Conservation (phyloP, 2,329 filamentous ascomycete genomes). For the Tothia fuscella region DNA sequence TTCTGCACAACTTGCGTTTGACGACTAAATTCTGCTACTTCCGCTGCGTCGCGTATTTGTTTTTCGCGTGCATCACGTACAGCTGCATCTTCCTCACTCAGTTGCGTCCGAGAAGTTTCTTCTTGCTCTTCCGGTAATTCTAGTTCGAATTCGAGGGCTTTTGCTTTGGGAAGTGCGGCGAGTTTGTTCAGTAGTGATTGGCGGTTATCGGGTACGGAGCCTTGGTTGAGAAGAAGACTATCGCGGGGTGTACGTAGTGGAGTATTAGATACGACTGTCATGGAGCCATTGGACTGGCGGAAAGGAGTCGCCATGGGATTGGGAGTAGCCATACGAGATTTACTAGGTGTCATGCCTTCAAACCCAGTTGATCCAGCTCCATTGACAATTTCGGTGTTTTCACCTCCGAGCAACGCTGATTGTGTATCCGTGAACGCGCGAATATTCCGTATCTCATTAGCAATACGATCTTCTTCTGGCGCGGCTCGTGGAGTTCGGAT, state of each 20-base stretch:
- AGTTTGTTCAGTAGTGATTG: slow-evolving; percentile 60
- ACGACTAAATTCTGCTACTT: slow-evolving; percentile 60
- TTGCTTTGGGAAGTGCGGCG: slow-evolving; percentile 79
- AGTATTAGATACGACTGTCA: slow-evolving; percentile 54
- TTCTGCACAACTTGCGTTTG: slow-evolving; percentile 88
- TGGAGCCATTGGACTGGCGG: slow-evolving; percentile 50
- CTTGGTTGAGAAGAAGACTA: slow-evolving; percentile 69
- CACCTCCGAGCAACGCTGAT: slow-evolving; percentile 82
- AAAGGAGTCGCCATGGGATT: slow-evolving; percentile 92
- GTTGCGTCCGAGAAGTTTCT: slow-evolving; percentile 46
- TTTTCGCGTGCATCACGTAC: slow-evolving; percentile 63
- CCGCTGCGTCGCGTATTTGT: slow-evolving; percentile 48
- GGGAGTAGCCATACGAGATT: slow-evolving; percentile 74
- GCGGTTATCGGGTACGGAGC: slow-evolving; percentile 61
- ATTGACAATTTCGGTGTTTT: slow-evolving; percentile 82
- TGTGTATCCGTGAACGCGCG: slow-evolving; percentile 85
- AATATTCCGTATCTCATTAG: slow-evolving; percentile 93
- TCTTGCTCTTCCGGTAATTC: slow-evolving; percentile 75
- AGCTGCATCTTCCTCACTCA: slow-evolving; percentile 48
- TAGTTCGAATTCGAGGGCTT: slow-evolving; percentile 87
- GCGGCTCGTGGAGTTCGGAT: slow-evolving; percentile 87
- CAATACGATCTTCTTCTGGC: slow-evolving; percentile 86
- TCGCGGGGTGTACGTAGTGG: slow-evolving; percentile 83
- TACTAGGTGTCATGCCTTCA: slow-evolving; percentile 68
- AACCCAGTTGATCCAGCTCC: slow-evolving; percentile 76